phyloP scores from a whole-genome alignment of 257 asterid species.

The Haberlea rhodopensis region DNA sequence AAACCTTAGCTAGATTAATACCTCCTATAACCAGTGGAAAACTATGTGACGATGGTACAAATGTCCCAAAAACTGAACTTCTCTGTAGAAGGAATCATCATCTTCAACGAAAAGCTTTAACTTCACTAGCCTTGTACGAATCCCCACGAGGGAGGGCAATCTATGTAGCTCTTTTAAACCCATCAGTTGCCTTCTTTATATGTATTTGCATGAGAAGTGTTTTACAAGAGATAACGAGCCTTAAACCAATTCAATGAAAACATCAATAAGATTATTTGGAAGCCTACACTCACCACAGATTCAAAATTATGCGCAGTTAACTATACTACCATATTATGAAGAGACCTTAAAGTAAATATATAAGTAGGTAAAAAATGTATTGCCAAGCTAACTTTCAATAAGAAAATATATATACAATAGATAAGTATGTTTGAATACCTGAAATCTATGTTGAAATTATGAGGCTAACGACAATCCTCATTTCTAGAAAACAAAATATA shows the following conservation, averaged over 20 bases:
- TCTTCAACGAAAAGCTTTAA: slow-evolving; percentile 39
- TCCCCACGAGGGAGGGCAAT: slow-evolving; percentile 43
- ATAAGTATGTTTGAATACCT: too few species aligned
- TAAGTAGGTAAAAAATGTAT: neutral
- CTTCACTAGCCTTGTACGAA: slow-evolving; percentile 74
- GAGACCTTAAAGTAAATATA: neutral
- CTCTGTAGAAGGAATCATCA: slow-evolving; percentile 53
- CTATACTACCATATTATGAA: neutral
- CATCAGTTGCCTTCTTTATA: slow-evolving; percentile 85
- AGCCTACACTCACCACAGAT: slow-evolving; percentile 7
- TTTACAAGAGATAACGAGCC: slow-evolving; percentile 56
- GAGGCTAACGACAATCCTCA: too few species aligned
- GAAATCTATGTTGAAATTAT: neutral
- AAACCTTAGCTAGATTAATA: slow-evolving; percentile 25
- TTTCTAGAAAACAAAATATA: too few species aligned
- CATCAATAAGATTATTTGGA: slow-evolving; percentile 3
- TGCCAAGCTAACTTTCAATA: neutral
- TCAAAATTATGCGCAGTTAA: neutral
- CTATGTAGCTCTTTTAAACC: slow-evolving; percentile 53
- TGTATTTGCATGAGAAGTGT: slow-evolving; percentile 67
- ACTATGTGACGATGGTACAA: slow-evolving; percentile 91
- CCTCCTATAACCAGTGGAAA: slow-evolving; percentile 65
- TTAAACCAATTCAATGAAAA: slow-evolving; percentile 23
- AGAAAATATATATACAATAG: too few species aligned
- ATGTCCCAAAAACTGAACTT: slow-evolving; percentile 59